Evolutionary conservation across 2,329 filamentous ascomycete species (phyloP), one percentile per base, ranked within the genome.

Genomic region (Pseudogymnoascus sp.): DNA sequence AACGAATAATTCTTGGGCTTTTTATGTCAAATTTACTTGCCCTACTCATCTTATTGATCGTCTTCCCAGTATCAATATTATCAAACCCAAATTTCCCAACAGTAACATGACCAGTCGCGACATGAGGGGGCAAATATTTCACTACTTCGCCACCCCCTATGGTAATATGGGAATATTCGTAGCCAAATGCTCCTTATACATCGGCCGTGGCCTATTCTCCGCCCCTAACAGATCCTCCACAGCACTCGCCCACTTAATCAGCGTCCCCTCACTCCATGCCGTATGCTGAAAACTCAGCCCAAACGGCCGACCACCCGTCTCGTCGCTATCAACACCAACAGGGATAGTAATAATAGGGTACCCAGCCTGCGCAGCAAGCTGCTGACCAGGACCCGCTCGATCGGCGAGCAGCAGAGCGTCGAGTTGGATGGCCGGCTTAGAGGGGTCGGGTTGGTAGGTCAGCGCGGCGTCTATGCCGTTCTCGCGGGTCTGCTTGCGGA

Each of bases 191-290:
- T 47, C 41, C 12, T 22, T 47, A 28, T 47, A 47, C 41, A 47
- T 47, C 22, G 41, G 41, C 22, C 41, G 22, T 12, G 41, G 41
- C 41, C 41, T 47, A 47, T 9, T 47, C 22, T 9, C 41, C 41
- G n/a, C 32, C 22, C 62, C 57, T 43, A 62, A 16, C 9, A 60
- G 8, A 38, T 60, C 59, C 35, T 60, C 59, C 16, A 60, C 34
- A 2, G 59, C 41, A 57, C 59, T 60, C 18, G 59, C 59, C 25
- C 18, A 54, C 35, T 35, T 57, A 20, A 60, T 35, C 16, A 60
- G 11, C 41, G 22, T 38, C 41, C 22, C 59, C 30, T 60, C 59
- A 38, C 59, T 50, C 39, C 39, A 60, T 7, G 22, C 39, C 25
- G 38, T 60, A 12, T 57, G 14, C 22, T 60, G 39, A 20, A 60